phyloP scores from a whole-genome alignment of 768 basidiomycete species.

The Nevesoporus exiguus region DNA sequence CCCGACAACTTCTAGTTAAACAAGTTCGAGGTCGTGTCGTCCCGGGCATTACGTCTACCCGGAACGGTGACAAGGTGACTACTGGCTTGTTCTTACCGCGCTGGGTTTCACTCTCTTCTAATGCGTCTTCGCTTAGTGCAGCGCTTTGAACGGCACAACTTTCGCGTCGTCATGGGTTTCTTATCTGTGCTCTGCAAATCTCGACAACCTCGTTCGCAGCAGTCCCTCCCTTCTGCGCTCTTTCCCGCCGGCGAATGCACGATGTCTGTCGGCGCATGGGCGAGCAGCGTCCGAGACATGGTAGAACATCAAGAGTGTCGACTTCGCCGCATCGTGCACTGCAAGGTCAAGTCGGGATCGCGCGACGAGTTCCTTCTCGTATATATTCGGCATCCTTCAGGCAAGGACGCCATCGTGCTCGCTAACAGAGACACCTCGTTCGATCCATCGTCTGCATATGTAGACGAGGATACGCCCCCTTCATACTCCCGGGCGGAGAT shows the following conservation, averaged over 20 bases:
- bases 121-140: not conserved
- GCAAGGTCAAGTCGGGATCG: not conserved
- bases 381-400: not conserved
- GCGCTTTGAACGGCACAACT: no score
- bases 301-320: not conserved
- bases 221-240: not conserved
- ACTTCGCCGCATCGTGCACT: constrained; percentile 5
- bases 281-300: not conserved
- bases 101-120: not conserved
- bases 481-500: not conserved
- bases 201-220: not conserved
- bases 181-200: not conserved
- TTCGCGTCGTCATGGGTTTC: not conserved
- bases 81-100: no score
- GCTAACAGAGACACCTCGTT: not conserved
- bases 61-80: no score
- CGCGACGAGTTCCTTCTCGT: constrained; percentile 1
- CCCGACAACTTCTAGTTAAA: no score
- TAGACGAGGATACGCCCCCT: not conserved
- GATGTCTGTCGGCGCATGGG: not conserved
- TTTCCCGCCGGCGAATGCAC: not conserved
- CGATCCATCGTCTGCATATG: not conserved
- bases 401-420: not conserved
- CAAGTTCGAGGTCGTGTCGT: no score
- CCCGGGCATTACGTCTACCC: no score